Base-by-base conservation (phyloP, 179 eudicot species). In the Monotropa hypopitys region DNA sequence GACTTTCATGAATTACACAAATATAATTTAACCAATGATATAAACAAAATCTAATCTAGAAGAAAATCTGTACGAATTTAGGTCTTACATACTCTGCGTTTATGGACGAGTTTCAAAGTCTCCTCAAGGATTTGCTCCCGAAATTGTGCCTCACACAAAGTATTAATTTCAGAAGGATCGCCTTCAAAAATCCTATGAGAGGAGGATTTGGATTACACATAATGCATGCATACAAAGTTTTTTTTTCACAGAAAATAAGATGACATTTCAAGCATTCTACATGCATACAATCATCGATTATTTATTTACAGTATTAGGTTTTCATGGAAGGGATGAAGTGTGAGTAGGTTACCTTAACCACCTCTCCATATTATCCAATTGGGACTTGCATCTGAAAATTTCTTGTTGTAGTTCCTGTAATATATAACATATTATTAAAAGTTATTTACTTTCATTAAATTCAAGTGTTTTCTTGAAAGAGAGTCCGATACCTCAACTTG, bases 121-220 rank as follows among this genome's bases (percentile, higher is more conserved):
- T 86, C 88, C 66, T 88, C 87, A 8, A 89, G 83, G 28, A 87
- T 40, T n/a, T 79, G 84, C 76, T 87, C 92, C 35, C 86, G 81
- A 61, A 79, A 74, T 75, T 81, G 72, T 7, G 87, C 92, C 78
- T 89, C 92, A 47, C 57, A 50, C 32, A 87, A 46, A 11, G 87
- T 84, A 7, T 83, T 75, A 47, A 88, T 87, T 59, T 84, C 84
- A 32, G 70, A 81, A 61, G 82, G 83, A 73, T 89, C 84, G 0
- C 88, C 85, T 85, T 89, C 92, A 70, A 78, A 89, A 26, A 85
- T 76, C 82, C 92, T 88, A 45, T 0, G 40, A 26, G 18, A 33
- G 10, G 9, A 12, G n/a, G 21, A 12, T 3, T 35, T 32, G 42
- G 57, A 7, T 28, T 9, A 3, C 28, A 12, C 10, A 12, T 11